Percentiles rank a stretch among this genome's conserved stretches.
Evolutionary conservation across 805 yeast genomes (phyloP).

Genomic region (Yamadazyma laniorum): DNA sequence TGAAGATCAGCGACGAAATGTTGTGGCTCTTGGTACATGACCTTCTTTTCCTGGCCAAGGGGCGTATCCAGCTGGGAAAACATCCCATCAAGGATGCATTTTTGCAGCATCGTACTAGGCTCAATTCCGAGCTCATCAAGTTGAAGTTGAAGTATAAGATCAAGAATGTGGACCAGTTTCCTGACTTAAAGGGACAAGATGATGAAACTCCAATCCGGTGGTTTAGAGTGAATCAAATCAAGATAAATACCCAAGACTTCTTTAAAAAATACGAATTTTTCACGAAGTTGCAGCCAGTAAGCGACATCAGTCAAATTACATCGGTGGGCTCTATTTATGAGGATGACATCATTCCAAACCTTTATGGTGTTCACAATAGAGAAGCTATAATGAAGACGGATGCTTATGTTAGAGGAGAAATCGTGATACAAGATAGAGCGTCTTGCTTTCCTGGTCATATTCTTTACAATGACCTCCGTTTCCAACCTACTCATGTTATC

Average conservation of each 20-base stretch:
- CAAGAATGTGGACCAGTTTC: conserved; percentile 48
- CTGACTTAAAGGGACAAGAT: conserved; percentile 27
- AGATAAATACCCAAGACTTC: conserved; percentile 40
- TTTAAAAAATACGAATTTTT: conserved; percentile 38
- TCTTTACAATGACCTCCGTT: conserved; percentile 50
- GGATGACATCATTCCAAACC: conserved; percentile 70
- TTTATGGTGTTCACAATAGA: conserved; percentile 80
- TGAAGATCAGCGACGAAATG: conserved; percentile 49
- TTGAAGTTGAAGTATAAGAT: conserved; percentile 73
- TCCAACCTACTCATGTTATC: conserved; percentile 59
- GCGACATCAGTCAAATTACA: conserved; percentile 32
- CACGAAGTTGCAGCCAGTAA: conserved; percentile 45
- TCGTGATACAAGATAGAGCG: conserved; percentile 93
- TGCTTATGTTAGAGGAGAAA: conserved; percentile 68
- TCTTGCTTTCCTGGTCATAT: conserved; percentile 95
- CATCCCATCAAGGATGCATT: conserved; percentile 82
- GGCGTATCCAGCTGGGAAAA: conserved; percentile 86
- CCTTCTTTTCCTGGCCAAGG: conserved; percentile 66
- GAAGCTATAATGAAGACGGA: conserved; percentile 67
- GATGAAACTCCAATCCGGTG: conserved; percentile 76
- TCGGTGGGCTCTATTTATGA: conserved; percentile 58
- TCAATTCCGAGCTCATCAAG: conserved; percentile 78
- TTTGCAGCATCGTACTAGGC: conserved; percentile 72
- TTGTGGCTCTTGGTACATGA: conserved; percentile 77
- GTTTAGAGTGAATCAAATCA: conserved; percentile 72